phyloP scores from a whole-genome alignment of 2,329 filamentous ascomycete species.

The Thelonectria rubi region DNA sequence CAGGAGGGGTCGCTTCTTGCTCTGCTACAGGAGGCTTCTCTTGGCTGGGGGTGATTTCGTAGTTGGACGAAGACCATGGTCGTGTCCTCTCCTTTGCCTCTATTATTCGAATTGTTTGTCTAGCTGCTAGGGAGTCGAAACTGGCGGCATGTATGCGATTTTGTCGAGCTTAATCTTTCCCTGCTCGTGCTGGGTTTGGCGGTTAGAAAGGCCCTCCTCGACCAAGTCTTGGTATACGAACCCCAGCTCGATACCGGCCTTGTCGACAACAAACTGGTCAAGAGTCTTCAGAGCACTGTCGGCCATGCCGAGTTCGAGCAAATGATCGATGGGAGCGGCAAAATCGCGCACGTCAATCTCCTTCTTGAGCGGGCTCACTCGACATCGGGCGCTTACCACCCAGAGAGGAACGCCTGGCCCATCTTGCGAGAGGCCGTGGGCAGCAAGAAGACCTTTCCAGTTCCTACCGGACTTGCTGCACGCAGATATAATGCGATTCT shows the following conservation, averaged over 20 bases:
- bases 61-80: slow-evolving; percentile 47
- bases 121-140: slow-evolving; percentile 32
- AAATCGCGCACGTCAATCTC: slow-evolving; percentile 53
- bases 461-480: no score
- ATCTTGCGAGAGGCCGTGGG: slow-evolving; percentile 52
- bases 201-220: slow-evolving; percentile 47
- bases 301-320: slow-evolving; percentile 52
- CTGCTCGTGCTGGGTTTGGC: slow-evolving; percentile 44
- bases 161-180: slow-evolving; percentile 37
- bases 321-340: slow-evolving; percentile 52
- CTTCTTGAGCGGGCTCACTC: slow-evolving; percentile 52
- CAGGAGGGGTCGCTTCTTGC: background rate
- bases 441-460: slow-evolving; percentile 45
- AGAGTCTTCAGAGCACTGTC: slow-evolving; percentile 48
- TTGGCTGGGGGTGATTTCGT: slow-evolving; percentile 39
- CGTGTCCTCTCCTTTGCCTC: slow-evolving; percentile 57
- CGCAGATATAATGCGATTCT: no score
- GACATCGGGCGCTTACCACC: slow-evolving; percentile 45
- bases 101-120: slow-evolving; percentile 46
- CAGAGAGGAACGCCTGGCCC: slow-evolving; percentile 49
- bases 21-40: slow-evolving; percentile 2
- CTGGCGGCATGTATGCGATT: background rate
- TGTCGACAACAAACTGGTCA: slow-evolving; percentile 49
- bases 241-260: slow-evolving; percentile 51
- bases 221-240: slow-evolving; percentile 56